These are phyloP conservation scores for Tuber magnatum DNA, from an alignment of 495 filamentous ascomycete species.

Conservation along the genomic window DNA sequence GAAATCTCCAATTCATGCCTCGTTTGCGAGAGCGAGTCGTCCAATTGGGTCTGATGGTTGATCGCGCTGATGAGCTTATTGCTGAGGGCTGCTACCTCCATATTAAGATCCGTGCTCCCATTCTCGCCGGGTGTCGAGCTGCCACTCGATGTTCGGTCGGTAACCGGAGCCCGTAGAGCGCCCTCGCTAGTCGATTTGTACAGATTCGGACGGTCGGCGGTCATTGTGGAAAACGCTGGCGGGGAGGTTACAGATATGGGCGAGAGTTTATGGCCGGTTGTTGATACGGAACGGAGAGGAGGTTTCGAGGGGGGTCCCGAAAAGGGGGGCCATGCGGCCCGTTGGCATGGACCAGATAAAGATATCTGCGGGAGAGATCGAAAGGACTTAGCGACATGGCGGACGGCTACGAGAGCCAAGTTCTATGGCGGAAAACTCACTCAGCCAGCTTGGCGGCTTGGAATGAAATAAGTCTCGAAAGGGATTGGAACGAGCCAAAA, in stretches of 20 bases:
- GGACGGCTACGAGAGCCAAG: background rate
- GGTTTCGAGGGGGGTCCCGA: constrained; percentile 29
- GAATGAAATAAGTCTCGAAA: background rate
- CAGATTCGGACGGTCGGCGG: constrained; percentile 31
- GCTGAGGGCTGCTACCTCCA: constrained; percentile 83
- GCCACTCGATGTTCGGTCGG: background rate
- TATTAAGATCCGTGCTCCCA: constrained; percentile 59
- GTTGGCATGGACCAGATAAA: constrained; percentile 39
- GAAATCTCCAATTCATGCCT: constrained; percentile 76
- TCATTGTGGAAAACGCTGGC: constrained; percentile 38
- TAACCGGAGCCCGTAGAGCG: constrained; percentile 17
- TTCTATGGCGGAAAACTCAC: constrained; percentile 9
- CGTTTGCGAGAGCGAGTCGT: constrained; percentile 76
- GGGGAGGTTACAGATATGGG: constrained; percentile 24
- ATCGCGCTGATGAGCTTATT: constrained; percentile 95
- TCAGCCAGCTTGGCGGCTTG: constrained; percentile 20
- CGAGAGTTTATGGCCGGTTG: constrained; percentile 26
- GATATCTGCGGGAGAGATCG: constrained; percentile 16
- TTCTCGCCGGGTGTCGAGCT: background rate
- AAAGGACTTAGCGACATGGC: constrained; percentile 1
- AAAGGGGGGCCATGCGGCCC: constrained; percentile 36
- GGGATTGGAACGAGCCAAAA: background rate
- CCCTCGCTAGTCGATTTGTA: constrained; percentile 30
- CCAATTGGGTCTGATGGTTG: constrained; percentile 88
- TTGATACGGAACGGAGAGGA: constrained; percentile 29